Evolutionary conservation across 2,329 filamentous ascomycete genomes (phyloP).

Genomic region (Trichoderma gracile): DNA sequence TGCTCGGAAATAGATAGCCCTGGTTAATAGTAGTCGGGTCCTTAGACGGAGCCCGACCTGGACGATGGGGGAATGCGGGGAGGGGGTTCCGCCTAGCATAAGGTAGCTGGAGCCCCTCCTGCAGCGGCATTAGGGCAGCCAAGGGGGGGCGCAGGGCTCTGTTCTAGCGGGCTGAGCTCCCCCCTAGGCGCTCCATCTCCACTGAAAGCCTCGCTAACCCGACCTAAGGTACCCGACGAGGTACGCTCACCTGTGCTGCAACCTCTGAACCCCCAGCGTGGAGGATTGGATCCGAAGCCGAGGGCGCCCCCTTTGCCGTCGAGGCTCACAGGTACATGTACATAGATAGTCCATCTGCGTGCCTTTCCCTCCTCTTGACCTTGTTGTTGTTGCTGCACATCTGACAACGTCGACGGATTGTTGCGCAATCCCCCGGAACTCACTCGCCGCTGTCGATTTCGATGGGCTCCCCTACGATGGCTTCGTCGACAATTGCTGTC

Average conservation of each 20-base stretch:
- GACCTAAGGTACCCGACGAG: too few species aligned
- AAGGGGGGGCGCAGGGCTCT: neutral
- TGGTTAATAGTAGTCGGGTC: too few species aligned
- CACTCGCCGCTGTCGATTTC: slow-evolving; percentile 4
- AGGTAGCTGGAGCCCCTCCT: slow-evolving; percentile 4
- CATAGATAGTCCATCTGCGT: too few species aligned
- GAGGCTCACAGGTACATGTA: too few species aligned
- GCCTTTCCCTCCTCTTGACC: too few species aligned
- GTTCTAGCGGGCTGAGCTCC: neutral
- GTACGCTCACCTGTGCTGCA: too few species aligned
- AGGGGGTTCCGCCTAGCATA: neutral
- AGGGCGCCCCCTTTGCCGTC: slow-evolving; percentile 6
- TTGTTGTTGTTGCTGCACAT: too few species aligned
- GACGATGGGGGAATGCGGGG: slow-evolving; percentile 18
- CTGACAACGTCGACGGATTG: neutral
- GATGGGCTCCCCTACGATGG: slow-evolving; percentile 26
- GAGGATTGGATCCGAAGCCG: neutral
- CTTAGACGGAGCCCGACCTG: neutral
- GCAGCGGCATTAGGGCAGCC: neutral
- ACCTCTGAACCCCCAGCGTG: too few species aligned
- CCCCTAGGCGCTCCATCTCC: neutral
- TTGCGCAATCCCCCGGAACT: neutral
- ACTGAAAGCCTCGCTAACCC: too few species aligned
- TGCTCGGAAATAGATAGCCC: neutral
- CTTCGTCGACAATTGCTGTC: slow-evolving; percentile 24